Base-by-base conservation (phyloP, 1,284 basidiomycete species). In the Tilletia caries region DNA sequence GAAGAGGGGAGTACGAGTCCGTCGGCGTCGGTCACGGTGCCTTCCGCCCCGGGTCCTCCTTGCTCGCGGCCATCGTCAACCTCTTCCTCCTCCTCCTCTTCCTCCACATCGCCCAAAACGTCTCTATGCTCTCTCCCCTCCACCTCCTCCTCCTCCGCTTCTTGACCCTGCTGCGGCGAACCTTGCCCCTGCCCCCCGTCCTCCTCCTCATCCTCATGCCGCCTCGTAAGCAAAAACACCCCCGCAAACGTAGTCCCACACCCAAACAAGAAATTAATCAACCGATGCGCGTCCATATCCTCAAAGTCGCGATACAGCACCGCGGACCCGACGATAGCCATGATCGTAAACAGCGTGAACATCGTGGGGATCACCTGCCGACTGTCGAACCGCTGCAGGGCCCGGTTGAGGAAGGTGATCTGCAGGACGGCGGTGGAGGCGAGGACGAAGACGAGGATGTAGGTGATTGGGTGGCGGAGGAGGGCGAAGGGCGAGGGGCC, bases 261-360 rank as follows among this genome's bases (percentile, higher is more conserved):
- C 54, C 91, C 91, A 81, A 92, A 92, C 33, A 92, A 76, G 83
- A 93, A 94, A n/a, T 90, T 92, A 68, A 95, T 86, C 73, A 94
- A 88, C 77, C 91, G 88, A 79, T 94, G 91, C 81, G 76, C 70
- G 20, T 67, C 66, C 68, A 76, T 73, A 34, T 78, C 73, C 52
- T 89, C 87, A 85, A 98, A 97, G 83, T 98, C 95, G 41, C 92
- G 90, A 81, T 95, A 98, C 2, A 98, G 87, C 25, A 98, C 91
- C 0, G 93, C 92, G 3, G 92, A 94, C 29, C 95, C 95, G 60
- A 93, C 86, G 75, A 98, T 95, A 3, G 93, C 93, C 50, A 90
- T 91, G 43, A 86, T 76, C 0, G 86, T 86, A 76, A 87, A 87
- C 71, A 95, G 87, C 50, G 96, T 93, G 83, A 97, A 98, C 85